phyloP scores from a whole-genome alignment of 139 green algal genomes.

The Dunaliella sp. region DNA sequence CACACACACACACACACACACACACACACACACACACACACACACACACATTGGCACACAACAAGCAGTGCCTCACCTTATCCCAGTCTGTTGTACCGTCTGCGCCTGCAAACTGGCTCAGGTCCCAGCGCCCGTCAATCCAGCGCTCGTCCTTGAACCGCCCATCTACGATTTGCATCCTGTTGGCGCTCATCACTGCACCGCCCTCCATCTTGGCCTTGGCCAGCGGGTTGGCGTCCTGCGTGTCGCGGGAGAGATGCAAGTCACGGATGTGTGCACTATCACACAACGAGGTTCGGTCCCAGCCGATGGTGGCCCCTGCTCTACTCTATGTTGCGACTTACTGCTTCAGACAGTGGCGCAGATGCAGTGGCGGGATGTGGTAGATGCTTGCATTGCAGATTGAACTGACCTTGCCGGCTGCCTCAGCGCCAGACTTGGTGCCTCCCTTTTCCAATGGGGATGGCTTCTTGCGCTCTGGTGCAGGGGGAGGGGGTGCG shows the following conservation, averaged over 20 bases:
- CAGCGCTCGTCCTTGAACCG: conserved; percentile 84
- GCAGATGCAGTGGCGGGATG: too few species aligned
- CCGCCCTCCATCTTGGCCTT: neutral
- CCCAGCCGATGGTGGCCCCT: too few species aligned
- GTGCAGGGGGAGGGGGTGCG: neutral
- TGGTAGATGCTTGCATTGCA: too few species aligned
- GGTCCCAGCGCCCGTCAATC: conserved; percentile 73
- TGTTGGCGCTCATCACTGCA: neutral
- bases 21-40: neutral
- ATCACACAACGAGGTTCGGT: too few species aligned
- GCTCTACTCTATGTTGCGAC: too few species aligned
- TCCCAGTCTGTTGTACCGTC: conserved; percentile 78
- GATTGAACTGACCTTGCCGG: neutral
- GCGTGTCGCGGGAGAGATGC: too few species aligned
- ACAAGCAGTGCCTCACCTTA: too few species aligned
- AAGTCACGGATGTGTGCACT: too few species aligned
- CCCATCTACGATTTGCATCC: conserved; percentile 70
- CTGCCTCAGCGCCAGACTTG: neutral
- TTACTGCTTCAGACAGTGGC: too few species aligned
- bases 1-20: too few species aligned
- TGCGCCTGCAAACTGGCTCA: conserved; percentile 54
- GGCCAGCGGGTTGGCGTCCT: conserved; percentile 1
- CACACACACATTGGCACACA: neutral
- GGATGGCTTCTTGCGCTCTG: neutral
- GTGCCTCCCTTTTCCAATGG: neutral